Evolutionary conservation across 768 basidiomycete species (phyloP).

Genomic region (Macrolepiota fuliginosa): DNA sequence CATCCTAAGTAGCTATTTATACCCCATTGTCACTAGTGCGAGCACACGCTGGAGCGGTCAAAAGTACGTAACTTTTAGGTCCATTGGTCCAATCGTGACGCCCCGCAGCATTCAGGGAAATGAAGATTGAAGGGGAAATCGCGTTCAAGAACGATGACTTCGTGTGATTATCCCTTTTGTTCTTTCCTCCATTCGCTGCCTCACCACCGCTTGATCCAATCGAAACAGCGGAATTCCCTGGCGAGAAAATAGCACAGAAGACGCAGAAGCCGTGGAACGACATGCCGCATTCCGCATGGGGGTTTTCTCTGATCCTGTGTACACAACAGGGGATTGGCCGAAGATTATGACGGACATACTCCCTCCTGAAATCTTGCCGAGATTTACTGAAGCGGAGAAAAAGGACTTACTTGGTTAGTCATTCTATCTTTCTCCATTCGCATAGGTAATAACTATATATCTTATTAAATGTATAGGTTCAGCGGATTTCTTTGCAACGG

Average conservation of each 20-base stretch:
- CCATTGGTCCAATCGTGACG: not conserved
- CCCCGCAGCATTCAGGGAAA: slow-evolving; percentile 36
- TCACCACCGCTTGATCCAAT: not conserved
- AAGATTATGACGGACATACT: slow-evolving; percentile 46
- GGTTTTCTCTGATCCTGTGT: slow-evolving; percentile 47
- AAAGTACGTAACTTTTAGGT: slow-evolving; percentile 27
- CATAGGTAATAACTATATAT: not conserved
- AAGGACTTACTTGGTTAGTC: slow-evolving; percentile 36
- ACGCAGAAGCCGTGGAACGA: slow-evolving; percentile 42
- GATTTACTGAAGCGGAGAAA: slow-evolving; percentile 45
- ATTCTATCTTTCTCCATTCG: not conserved
- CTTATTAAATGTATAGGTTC: slow-evolving; percentile 27
- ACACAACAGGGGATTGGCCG: slow-evolving; percentile 53
- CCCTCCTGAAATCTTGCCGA: slow-evolving; percentile 42
- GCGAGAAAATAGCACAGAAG: slow-evolving; percentile 42
- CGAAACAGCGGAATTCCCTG: slow-evolving; percentile 40
- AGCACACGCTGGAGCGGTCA: slow-evolving; percentile 49
- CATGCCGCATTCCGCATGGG: slow-evolving; percentile 52
- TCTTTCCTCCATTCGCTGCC: not conserved
- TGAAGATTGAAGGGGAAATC: slow-evolving; percentile 52
- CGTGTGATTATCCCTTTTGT: slow-evolving; percentile 27
- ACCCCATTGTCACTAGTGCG: slow-evolving; percentile 28
- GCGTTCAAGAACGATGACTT: slow-evolving; percentile 54
- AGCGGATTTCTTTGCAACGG: slow-evolving; percentile 54
- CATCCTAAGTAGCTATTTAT: not conserved